Base-by-base conservation (phyloP, 176 grass and related monocot genomes). In the Zoysia pacifica region DNA sequence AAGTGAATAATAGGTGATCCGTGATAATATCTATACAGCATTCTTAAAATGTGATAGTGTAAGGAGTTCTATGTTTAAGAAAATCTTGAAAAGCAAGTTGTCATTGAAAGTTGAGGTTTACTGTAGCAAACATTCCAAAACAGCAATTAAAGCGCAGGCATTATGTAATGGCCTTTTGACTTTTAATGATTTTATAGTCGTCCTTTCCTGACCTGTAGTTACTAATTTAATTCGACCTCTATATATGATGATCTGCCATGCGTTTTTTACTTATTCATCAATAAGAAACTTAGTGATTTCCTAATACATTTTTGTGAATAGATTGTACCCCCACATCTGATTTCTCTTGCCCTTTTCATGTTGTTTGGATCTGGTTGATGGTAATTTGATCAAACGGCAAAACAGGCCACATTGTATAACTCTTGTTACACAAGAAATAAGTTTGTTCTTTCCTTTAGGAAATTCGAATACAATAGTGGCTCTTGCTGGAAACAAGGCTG, bases 401-500 rank as follows among this genome's bases (percentile, higher is more conserved):
- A 75, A 43, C 7, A 28, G 52, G 4, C 18, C 18, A 56, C 40
- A 5, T 64, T 12, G n/a, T n/a, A 65, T 55, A 13, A 80, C 38
- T 36, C 42, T 89, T 82, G 16, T 54, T 54, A 63, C 16, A 79
- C 6, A 67, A 12, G 1, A 78, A 85, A 62, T 69, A 58, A 46
- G 42, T 54, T 79, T 72, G 7, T 45, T 53, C 56, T 73, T 77
- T 62, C 18, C 9, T 69, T 52, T 59, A 99, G 96, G 96, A 82
- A 99, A 93, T 52, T 69, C 84, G 12, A 99, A 82, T 77, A 95
- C 87, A 62, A 81, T 99, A 43, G 81, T 94, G 61, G 93, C 96
- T 86, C 88, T 99, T 82, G 93, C 96, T 67, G 96, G 96, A 67
- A 99, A 99, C 71, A 99, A 99, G 70, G 90, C 87, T 11, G 93